These are phyloP conservation scores for Ogataea populi-albae DNA, from an alignment of 805 yeast species.

Conservation along the genomic window DNA sequence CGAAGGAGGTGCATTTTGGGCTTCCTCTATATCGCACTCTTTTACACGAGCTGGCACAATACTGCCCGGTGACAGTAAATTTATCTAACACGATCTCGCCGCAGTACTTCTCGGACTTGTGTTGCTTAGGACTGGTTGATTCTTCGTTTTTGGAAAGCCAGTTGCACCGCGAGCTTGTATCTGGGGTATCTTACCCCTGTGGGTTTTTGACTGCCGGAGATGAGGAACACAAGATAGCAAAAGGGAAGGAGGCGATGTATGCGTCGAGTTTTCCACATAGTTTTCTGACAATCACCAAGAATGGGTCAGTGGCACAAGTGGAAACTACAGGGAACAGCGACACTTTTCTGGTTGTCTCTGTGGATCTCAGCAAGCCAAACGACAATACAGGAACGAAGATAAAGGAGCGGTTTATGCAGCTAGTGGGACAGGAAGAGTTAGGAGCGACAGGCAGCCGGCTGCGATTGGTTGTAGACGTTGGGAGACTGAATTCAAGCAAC, in stretches of 20 bases:
- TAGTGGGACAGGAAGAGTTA: not conserved
- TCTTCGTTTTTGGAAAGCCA: slow-evolving; percentile 46
- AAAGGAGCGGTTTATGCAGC: not conserved
- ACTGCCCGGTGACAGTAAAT: slow-evolving; percentile 45
- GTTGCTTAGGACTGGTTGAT: slow-evolving; percentile 42
- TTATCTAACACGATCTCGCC: slow-evolving; percentile 49
- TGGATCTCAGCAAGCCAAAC: too few relatives aligned
- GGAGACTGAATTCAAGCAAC: slow-evolving; percentile 9
- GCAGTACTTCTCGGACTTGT: slow-evolving; percentile 48
- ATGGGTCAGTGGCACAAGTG: slow-evolving; percentile 47
- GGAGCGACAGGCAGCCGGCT: slow-evolving; percentile 10
- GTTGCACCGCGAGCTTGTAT: slow-evolving; percentile 48
- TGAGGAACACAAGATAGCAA: slow-evolving; percentile 28
- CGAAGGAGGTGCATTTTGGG: slow-evolving; percentile 36
- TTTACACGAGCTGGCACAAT: slow-evolving; percentile 38
- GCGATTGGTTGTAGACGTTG: slow-evolving; percentile 29
- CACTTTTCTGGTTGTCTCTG: slow-evolving; percentile 41
- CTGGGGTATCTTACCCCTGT: slow-evolving; percentile 49
- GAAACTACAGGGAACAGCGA: slow-evolving; percentile 50
- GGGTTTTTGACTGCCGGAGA: slow-evolving; percentile 35
- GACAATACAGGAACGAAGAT: slow-evolving; percentile 3
- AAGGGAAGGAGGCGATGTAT: slow-evolving; percentile 44
- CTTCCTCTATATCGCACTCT: slow-evolving; percentile 40
- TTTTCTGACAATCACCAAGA: slow-evolving; percentile 45
- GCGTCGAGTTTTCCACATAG: slow-evolving; percentile 45